phyloP scores from a whole-genome alignment of 1,284 basidiomycete species.

The Ceratobasidium sp. region DNA sequence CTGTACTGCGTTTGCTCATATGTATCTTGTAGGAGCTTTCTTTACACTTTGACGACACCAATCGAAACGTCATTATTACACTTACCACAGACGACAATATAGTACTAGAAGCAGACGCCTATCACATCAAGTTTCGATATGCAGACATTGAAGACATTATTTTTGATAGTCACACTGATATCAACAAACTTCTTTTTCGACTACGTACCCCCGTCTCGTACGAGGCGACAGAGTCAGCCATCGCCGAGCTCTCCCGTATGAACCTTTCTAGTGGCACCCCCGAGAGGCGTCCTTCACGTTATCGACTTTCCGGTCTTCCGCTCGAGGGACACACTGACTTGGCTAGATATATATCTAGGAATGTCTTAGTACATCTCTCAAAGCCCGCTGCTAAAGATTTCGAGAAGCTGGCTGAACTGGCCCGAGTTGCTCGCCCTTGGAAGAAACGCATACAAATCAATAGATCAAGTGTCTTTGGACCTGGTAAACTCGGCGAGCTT shows the following conservation, averaged over 20 bases:
- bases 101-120: neutral
- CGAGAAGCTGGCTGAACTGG: conserved; percentile 57
- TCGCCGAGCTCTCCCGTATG: conserved; percentile 58
- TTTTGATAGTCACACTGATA: conserved; percentile 11
- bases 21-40: neutral
- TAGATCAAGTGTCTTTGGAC: conserved; percentile 42
- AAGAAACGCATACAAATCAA: neutral
- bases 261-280: too few species aligned
- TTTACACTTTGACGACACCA: conserved; percentile 24
- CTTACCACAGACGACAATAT: neutral
- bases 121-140: conserved; percentile 17
- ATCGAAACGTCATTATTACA: conserved; percentile 1
- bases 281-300: conserved; percentile 51
- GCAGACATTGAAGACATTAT: conserved; percentile 20
- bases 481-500: conserved; percentile 52
- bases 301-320: conserved; percentile 30
- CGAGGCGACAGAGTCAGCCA: conserved; percentile 56
- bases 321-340: conserved; percentile 45
- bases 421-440: conserved; percentile 5
- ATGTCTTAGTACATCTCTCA: conserved; percentile 55
- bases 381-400: conserved; percentile 64
- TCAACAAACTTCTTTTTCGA: conserved; percentile 12
- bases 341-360: conserved; percentile 15
- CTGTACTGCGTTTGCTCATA: conserved; percentile 55
- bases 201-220: conserved; percentile 42